Base-by-base conservation (phyloP, 2,329 filamentous ascomycete species). In the Fusarium sp. region DNA sequence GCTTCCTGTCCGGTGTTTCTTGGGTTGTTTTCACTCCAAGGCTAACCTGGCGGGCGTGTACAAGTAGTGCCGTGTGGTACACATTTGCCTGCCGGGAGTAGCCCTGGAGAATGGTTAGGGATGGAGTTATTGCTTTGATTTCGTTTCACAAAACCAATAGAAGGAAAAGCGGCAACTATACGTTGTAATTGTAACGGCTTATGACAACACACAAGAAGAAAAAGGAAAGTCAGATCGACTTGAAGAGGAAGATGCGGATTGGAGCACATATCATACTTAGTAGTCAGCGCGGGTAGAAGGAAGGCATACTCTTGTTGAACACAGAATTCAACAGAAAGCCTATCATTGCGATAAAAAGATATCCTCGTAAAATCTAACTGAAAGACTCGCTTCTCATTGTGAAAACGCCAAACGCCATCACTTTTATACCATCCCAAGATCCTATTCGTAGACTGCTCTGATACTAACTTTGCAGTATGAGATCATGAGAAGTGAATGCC, bases 401-500 rank as follows among this genome's bases (percentile, higher is more conserved):
- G 52, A 64, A 60, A 69, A 67, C 59, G 59, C 67, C 33, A 30
- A 73, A 71, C 73, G 67, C 69, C 70, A 38, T 67, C 46, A 57
- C 62, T 69, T 74, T 64, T 60, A 52, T 67, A 23, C 54, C 52
- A 8, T 35, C 49, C 58, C 41, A 15, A 53, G 56, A 44, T 59
- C 55, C 54, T 41, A 44, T 40, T 8, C 17, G 32, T 20, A 32
- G 46, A n/a, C 58, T 44, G 15, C 41, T 15, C 30, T 37, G 23
- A 38, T 53, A 44, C 63, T 53, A 41, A 58, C 57, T 45, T 58
- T 58, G 18, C 56, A 26, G 48, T 32, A 26, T 42, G 30, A 40
- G 17, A 46, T 85, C 81, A 94, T 69, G 89, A 92, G 80, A 98
- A 98, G 83, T 98, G 95, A 65, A 98, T 95, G 32, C 94, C 94